Evolutionary conservation across 73 alveolate genomes (phyloP).

Genomic region (Strombidium stylifer): DNA sequence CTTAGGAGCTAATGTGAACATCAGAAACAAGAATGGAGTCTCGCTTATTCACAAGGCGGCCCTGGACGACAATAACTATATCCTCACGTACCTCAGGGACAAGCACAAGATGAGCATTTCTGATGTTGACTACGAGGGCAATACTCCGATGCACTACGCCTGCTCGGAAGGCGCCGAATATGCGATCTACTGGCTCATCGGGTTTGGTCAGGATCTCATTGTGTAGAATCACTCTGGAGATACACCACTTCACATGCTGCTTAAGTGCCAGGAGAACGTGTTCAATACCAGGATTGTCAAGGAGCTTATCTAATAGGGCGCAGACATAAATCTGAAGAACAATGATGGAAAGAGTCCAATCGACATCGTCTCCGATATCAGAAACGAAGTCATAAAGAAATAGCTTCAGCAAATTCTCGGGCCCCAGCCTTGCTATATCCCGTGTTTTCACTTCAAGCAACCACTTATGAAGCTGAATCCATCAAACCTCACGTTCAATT

Average conservation of each 20-base stretch:
- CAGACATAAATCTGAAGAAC: conserved; percentile 8
- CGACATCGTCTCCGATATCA: conserved; percentile 7
- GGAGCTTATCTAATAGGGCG: conserved; percentile 22
- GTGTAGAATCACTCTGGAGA: conserved; percentile 23
- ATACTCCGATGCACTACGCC: conserved; percentile 96
- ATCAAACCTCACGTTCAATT: background rate
- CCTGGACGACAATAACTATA: conserved; percentile 89
- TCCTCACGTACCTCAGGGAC: conserved; percentile 80
- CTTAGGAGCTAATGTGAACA: conserved; percentile 82
- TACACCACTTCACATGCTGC: conserved; percentile 16
- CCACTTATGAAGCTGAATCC: conserved; percentile 15
- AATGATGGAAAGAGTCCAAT: conserved; percentile 7
- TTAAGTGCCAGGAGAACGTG: conserved; percentile 11
- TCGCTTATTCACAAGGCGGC: conserved; percentile 97
- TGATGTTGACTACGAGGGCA: conserved; percentile 77
- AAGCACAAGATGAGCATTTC: conserved; percentile 63
- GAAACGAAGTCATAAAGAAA: background rate
- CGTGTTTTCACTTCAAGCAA: background rate
- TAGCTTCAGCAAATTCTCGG: background rate
- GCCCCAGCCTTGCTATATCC: background rate
- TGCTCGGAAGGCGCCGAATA: conserved; percentile 22
- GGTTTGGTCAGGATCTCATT: conserved; percentile 11
- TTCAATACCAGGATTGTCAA: conserved; percentile 21
- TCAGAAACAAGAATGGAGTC: conserved; percentile 86
- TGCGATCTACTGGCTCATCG: conserved; percentile 9